These are phyloP conservation scores for Gigaspora rosea DNA, from an alignment of 192 early-diverging fungal species.

Conservation along the genomic window DNA sequence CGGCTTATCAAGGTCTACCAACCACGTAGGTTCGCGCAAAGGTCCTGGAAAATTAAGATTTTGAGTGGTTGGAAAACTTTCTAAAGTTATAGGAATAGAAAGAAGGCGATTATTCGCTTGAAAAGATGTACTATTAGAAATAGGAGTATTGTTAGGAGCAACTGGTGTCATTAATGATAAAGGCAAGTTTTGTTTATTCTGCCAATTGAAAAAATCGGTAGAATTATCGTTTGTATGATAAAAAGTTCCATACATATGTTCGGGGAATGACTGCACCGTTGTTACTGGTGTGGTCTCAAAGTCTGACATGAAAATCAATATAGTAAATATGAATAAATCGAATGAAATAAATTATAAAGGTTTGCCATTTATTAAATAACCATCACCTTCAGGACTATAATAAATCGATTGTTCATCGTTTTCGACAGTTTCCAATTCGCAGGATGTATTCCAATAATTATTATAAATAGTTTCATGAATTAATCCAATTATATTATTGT, in stretches of 20 bases:
- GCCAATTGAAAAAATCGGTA: no score
- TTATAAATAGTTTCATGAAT: background rate
- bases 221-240: no score
- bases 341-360: background rate
- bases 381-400: background rate
- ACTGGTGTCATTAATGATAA: no score
- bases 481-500: background rate
- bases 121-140: no score
- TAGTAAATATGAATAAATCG: background rate
- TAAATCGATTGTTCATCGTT: background rate
- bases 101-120: no score
- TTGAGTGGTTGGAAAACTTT: no score
- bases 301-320: background rate
- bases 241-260: background rate
- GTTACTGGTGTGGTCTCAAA: background rate
- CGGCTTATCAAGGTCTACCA: no score
- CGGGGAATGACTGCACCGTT: background rate
- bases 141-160: no score
- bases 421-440: background rate
- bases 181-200: no score
- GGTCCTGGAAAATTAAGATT: no score
- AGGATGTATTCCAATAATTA: conserved; percentile 4
- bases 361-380: background rate
- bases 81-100: no score
- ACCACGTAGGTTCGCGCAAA: no score